Percentiles rank a stretch among this genome's conserved stretches.
phyloP scores from a whole-genome alignment of 768 basidiomycete species.

The Hericium erinaceus region DNA sequence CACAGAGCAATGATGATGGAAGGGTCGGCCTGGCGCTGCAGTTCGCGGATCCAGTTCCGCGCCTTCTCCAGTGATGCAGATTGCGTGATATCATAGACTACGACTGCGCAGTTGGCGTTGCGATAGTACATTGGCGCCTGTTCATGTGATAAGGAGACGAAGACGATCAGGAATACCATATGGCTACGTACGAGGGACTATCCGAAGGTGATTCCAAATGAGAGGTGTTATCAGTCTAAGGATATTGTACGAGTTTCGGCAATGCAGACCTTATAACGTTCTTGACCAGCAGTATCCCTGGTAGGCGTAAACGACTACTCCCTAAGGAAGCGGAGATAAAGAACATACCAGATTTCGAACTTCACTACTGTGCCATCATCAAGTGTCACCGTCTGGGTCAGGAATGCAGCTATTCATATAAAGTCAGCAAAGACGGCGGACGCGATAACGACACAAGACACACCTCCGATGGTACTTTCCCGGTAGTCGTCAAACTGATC shows the following conservation, averaged over 20 bases:
- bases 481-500: conserved; percentile 94
- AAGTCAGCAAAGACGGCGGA: conserved; percentile 18
- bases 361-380: conserved; percentile 88
- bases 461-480: conserved; percentile 90
- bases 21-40: conserved; percentile 96
- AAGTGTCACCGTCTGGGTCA: conserved; percentile 93
- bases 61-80: conserved; percentile 89
- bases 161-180: not conserved
- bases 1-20: conserved; percentile 94
- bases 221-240: not conserved
- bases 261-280: conserved; percentile 70
- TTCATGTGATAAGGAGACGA: not conserved
- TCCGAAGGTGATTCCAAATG: not conserved
- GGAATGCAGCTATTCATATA: conserved; percentile 68
- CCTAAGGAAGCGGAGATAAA: not conserved
- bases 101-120: conserved; percentile 88
- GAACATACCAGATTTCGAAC: conserved; percentile 89
- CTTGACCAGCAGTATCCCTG: conserved; percentile 95
- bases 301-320: not conserved
- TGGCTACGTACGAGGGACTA: conserved; percentile 38
- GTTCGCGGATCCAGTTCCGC: conserved; percentile 90
- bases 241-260: conserved; percentile 10
- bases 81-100: conserved; percentile 95
- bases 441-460: conserved; percentile 2
- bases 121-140: conserved; percentile 96